phyloP scores from a whole-genome alignment of 2,329 filamentous ascomycete species.

The Thyridium curvatum region DNA sequence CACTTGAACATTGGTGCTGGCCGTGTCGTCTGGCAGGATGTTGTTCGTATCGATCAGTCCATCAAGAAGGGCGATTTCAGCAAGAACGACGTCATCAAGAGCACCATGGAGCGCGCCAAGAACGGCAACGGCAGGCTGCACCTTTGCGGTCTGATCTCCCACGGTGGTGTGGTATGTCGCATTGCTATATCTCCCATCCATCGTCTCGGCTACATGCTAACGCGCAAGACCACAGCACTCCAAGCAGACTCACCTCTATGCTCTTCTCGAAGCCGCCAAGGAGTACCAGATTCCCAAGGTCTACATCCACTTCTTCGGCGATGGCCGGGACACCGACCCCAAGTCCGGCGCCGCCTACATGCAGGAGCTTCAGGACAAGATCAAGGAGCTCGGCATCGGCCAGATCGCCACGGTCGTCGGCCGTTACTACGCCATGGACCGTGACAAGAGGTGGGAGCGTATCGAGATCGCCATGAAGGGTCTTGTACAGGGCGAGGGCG shows the following conservation, averaged over 20 bases:
- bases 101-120: constrained; percentile 72
- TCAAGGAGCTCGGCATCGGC: constrained; percentile 78
- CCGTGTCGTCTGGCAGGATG: constrained; percentile 96
- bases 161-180: constrained; percentile 71
- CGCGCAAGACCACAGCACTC: constrained; percentile 54
- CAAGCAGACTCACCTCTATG: constrained; percentile 89
- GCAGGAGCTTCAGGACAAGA: constrained; percentile 74
- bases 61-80: constrained; percentile 80
- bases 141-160: constrained; percentile 84
- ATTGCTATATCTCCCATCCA: not conserved
- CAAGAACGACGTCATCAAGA: constrained; percentile 69
- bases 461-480: constrained; percentile 87
- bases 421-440: constrained; percentile 98
- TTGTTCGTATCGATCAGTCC: constrained; percentile 90
- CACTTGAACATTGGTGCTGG: constrained; percentile 98
- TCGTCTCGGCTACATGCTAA: constrained; percentile 7
- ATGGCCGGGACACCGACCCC: constrained; percentile 95
- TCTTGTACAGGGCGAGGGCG: constrained; percentile 78
- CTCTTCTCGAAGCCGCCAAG: constrained; percentile 84
- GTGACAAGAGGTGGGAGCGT: constrained; percentile 98
- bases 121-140: constrained; percentile 88
- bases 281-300: constrained; percentile 81
- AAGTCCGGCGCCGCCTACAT: constrained; percentile 88
- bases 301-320: constrained; percentile 98
- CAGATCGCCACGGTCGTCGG: constrained; percentile 91